Conservation (phyloP, 2,329 filamentous ascomycete genomes). For the Aspergillus glaucus region DNA sequence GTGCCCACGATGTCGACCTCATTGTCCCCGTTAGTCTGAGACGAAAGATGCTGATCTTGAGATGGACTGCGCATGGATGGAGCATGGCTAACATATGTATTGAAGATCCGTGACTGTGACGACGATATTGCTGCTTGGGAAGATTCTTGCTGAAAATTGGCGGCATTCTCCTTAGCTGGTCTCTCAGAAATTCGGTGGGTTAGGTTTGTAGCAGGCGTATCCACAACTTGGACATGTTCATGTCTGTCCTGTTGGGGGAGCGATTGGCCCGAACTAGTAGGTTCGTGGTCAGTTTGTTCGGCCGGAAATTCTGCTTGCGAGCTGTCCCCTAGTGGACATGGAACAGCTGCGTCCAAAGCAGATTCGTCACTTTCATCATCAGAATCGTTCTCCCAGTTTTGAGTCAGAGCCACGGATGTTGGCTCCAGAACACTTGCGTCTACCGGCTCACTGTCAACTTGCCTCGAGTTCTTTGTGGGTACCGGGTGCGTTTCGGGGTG, state of each 20-base stretch:
- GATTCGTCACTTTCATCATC: slow-evolving; percentile 23
- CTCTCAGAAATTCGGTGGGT: slow-evolving; percentile 4
- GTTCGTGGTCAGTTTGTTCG: slow-evolving; percentile 18
- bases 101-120: slow-evolving; percentile 28
- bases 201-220: slow-evolving; percentile 21
- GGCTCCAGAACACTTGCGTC: background rate
- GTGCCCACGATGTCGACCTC: slow-evolving; percentile 15
- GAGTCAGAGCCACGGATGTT: background rate
- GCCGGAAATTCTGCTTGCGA: slow-evolving; percentile 15
- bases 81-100: slow-evolving; percentile 25
- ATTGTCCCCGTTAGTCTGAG: slow-evolving; percentile 3
- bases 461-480: background rate
- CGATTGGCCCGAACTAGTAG: slow-evolving; percentile 16
- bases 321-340: slow-evolving; percentile 20
- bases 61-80: slow-evolving; percentile 11
- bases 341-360: slow-evolving; percentile 30
- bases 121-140: slow-evolving; percentile 22
- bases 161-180: background rate
- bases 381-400: slow-evolving; percentile 4
- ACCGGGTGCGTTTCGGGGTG: background rate
- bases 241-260: slow-evolving; percentile 10
- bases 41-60: slow-evolving; percentile 9
- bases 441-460: background rate
- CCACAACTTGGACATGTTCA: slow-evolving; percentile 25
- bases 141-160: slow-evolving; percentile 10